Base-by-base conservation (phyloP, 192 early-diverging fungal genomes). In the Backusella macrospora region DNA sequence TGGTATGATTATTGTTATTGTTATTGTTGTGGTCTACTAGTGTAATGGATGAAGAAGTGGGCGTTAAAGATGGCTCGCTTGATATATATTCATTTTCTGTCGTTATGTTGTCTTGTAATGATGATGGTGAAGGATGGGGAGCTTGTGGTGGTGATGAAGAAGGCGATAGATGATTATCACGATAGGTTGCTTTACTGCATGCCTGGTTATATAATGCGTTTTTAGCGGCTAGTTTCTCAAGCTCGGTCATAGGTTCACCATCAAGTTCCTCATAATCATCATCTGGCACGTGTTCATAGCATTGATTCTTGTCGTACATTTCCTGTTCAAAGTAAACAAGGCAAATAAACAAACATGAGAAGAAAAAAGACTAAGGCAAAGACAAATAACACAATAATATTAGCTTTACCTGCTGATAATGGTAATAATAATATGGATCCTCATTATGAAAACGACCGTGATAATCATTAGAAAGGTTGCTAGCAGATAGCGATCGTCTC, bases 211-310 rank as follows among this genome's bases (percentile, higher is more conserved):
- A 43, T 16, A 40, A 38, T 42, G 65, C 65, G 40, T 66, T 66
- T 21, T 66, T 66, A 18, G 37, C 38, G 7, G 65, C 65, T 23
- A 66, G 37, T 18, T 42, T 40, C 9, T 66, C 65, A 21, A 43
- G 65, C 4, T 66, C 65, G 18, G 37, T 66, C 65, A 66, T 66
- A 66, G 65, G 65, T 40, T 66, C 65, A 40, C 65, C 65, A 42
- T 66, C 65, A 21, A 42, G n/a, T 12, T 66, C 37, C 10, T 40
- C 16, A 39, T 66, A 12, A 18, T 42, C 65, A 12, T 59, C 65
- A 12, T 59, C 12, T 3, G 52, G 23, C 52, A 59, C 52, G 52
- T 59, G 52, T 59, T 59, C 52, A 12, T 26, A 59, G 52, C 12
- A 59, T 59, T 59, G 52, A 59, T 59, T 59, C 21, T 4, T 23